A percentile compares a stretch with the other conserved stretches of the same genome.
Evolutionary conservation across 805 yeast genomes (phyloP).

Genomic region (Kuraishia cidri): DNA sequence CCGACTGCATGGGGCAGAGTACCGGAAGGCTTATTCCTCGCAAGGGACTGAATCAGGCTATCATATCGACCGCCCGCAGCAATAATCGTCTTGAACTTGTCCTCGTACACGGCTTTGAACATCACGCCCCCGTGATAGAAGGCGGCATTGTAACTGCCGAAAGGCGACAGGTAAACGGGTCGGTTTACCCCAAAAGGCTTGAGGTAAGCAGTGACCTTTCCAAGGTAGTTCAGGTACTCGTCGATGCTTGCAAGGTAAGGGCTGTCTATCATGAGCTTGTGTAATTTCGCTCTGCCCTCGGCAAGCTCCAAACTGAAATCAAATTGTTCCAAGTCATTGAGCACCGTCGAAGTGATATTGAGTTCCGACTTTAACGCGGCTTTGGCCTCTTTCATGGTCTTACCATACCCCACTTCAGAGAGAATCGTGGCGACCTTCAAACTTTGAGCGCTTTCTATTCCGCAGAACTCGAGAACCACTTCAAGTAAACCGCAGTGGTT

Average conservation of each 20-base stretch:
- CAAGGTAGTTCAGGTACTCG: slow-evolving; percentile 51
- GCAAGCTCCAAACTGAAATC: slow-evolving; percentile 69
- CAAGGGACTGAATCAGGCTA: slow-evolving; percentile 52
- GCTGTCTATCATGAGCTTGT: slow-evolving; percentile 66
- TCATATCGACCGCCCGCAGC: slow-evolving; percentile 97
- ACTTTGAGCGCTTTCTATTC: slow-evolving; percentile 67
- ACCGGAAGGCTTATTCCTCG: slow-evolving; percentile 31
- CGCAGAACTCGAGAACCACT: slow-evolving; percentile 72
- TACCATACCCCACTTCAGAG: slow-evolving; percentile 71
- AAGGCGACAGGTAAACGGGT: slow-evolving; percentile 61
- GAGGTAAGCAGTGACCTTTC: slow-evolving; percentile 44
- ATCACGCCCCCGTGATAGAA: slow-evolving; percentile 77
- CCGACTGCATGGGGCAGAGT: slow-evolving; percentile 67
- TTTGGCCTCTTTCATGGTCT: slow-evolving; percentile 50
- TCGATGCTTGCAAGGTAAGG: slow-evolving; percentile 55
- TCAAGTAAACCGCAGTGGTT: slow-evolving; percentile 80
- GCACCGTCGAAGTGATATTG: slow-evolving; percentile 70
- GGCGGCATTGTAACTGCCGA: slow-evolving; percentile 73
- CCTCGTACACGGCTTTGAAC: slow-evolving; percentile 79
- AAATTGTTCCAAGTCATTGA: slow-evolving; percentile 74
- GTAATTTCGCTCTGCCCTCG: slow-evolving; percentile 51
- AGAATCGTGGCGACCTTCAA: slow-evolving; percentile 59
- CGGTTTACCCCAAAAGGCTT: slow-evolving; percentile 51
- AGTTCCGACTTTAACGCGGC: slow-evolving; percentile 46
- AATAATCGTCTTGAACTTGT: slow-evolving; percentile 39